These are phyloP conservation scores for Apophysomyces trapeziformis DNA, from an alignment of 371 early-diverging fungal species.

Conservation along the genomic window DNA sequence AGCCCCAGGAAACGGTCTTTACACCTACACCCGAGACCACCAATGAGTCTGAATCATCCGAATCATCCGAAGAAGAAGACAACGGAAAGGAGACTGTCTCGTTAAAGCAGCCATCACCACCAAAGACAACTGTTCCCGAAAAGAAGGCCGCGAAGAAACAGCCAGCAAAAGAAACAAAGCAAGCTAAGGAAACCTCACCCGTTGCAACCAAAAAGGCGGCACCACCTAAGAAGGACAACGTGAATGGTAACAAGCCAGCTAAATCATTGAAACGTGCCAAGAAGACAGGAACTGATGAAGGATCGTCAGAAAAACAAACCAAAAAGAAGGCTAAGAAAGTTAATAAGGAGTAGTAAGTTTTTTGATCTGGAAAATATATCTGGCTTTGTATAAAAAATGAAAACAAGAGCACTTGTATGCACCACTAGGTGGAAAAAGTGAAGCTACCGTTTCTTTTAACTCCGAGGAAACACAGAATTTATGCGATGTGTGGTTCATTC, in stretches of 20 bases:
- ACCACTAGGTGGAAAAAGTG: too few relatives aligned
- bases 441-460: too few relatives aligned
- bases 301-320: neutral
- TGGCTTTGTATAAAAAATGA: too few relatives aligned
- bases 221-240: neutral
- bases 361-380: neutral
- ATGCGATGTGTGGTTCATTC: too few relatives aligned
- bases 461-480: too few relatives aligned
- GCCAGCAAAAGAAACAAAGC: too few relatives aligned
- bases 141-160: too few relatives aligned
- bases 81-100: neutral
- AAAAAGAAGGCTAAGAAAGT: constrained; percentile 3
- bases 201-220: constrained; percentile 5
- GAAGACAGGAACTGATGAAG: constrained; percentile 11
- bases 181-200: neutral
- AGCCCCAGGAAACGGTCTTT: neutral
- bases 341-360: neutral
- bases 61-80: constrained; percentile 6
- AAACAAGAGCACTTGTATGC: too few relatives aligned
- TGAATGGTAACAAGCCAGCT: neutral
- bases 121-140: too few relatives aligned
- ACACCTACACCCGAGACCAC: constrained; percentile 7
- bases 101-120: too few relatives aligned
- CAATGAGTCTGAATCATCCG: neutral
- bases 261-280: neutral